These are phyloP conservation scores for Clarireedia hainanense DNA, from an alignment of 2,329 filamentous ascomycete species.

Conservation along the genomic window DNA sequence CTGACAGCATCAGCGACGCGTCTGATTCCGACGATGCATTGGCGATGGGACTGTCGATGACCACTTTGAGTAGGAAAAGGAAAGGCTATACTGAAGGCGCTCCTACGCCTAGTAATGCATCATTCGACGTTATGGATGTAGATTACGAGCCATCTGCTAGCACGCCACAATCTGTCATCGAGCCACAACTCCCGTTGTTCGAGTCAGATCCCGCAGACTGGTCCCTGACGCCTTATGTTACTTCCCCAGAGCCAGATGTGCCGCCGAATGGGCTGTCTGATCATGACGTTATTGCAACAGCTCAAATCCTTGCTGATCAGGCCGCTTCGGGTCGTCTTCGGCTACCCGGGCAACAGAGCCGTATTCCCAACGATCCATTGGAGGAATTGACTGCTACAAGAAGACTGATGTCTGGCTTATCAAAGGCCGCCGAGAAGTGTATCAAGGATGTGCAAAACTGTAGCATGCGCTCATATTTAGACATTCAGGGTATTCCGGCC, in stretches of 20 bases:
- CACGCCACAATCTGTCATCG: conserved; percentile 22
- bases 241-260: conserved; percentile 45
- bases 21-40: conserved; percentile 50
- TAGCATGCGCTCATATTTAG: conserved; percentile 43
- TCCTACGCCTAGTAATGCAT: conserved; percentile 22
- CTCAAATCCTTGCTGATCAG: conserved; percentile 66
- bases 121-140: conserved; percentile 25
- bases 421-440: conserved; percentile 36
- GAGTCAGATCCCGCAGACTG: conserved; percentile 29
- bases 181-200: conserved; percentile 23
- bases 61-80: conserved; percentile 32
- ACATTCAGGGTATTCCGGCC: conserved; percentile 49
- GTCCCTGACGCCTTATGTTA: conserved; percentile 48
- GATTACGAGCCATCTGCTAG: conserved; percentile 21
- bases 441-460: conserved; percentile 37
- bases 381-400: conserved; percentile 20
- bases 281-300: conserved; percentile 56
- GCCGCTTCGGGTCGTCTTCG: conserved; percentile 45
- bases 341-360: conserved; percentile 12
- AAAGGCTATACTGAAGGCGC: conserved; percentile 23
- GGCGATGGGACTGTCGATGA: conserved; percentile 42
- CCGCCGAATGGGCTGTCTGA: conserved; percentile 34
- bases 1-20: conserved; percentile 36
- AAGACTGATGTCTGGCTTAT: conserved; percentile 35
- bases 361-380: background rate